Conservation (phyloP, 2,329 filamentous ascomycete genomes). For the Ceratocystiopsis brevicomis region DNA sequence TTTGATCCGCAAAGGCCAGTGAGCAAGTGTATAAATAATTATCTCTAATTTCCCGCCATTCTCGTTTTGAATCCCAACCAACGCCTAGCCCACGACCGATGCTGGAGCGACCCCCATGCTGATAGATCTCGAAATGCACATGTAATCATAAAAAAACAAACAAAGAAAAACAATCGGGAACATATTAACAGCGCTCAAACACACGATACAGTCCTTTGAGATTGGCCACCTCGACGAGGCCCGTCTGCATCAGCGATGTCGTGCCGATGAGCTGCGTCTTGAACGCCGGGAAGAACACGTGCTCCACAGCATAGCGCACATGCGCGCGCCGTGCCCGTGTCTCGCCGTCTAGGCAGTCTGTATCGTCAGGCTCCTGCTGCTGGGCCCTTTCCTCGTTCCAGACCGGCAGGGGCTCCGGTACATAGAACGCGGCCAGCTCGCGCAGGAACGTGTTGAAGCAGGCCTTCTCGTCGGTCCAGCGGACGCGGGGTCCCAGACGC, state of each 20-base stretch:
- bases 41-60: no score
- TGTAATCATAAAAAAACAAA: no score
- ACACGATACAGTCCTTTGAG: constrained; percentile 84
- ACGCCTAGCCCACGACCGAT: no score
- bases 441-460: constrained; percentile 76
- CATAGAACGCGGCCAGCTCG: constrained; percentile 79
- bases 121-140: no score
- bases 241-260: constrained; percentile 50
- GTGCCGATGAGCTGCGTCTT: constrained; percentile 70
- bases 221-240: constrained; percentile 72
- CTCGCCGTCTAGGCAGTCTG: constrained; percentile 24
- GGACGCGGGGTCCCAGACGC: constrained; percentile 67
- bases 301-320: constrained; percentile 59
- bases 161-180: no score
- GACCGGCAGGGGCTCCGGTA: constrained; percentile 60
- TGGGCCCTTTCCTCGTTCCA: not conserved
- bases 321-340: constrained; percentile 44
- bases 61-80: no score
- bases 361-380: not conserved
- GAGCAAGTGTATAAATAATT: no score
- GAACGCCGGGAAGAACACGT: constrained; percentile 79
- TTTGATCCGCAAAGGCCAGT: no score
- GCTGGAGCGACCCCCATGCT: no score
- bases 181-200: constrained; percentile 65
- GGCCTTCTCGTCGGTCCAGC: constrained; percentile 67